Base-by-base conservation (phyloP, 768 basidiomycete genomes). In the Boletus pseudopeckii region DNA sequence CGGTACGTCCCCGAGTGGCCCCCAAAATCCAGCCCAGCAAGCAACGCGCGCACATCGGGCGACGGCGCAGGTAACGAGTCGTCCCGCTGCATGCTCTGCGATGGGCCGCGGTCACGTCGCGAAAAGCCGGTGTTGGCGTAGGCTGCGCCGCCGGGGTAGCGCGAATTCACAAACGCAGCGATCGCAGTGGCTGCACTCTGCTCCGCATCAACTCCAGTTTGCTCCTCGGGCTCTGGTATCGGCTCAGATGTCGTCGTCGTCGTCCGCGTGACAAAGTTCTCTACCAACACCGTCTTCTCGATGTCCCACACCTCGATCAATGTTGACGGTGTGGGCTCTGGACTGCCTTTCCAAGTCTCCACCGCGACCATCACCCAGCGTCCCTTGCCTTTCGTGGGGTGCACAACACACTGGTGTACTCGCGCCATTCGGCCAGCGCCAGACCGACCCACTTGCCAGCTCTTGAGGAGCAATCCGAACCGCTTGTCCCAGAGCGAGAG, bases 401-500 rank as follows among this genome's bases (percentile, higher is more conserved):
- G 96, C 0, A 94, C 74, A 13, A 77, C 79, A 58, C 86, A 85
- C 63, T 92, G 85, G 55, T 90, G 80, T 22, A 95, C 81, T 36
- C 82, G 79, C 3, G 78, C 78, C 7, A 78, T 75, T 37, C 76
- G 71, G 2, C 82, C 82, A 2, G 74, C 73, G 11, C 78, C 74
- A 4, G 80, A 77, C 7, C 76, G 75, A 10, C 84, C 84, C 7
- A 84, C 84, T 63, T 84, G 83, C 95, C 96, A 98, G 55, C 85
- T 90, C 68, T 89, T 90, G 58, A 98, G 76, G 5, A 88, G 74
- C 18, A 98, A 75, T 1, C 95, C 94, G 60, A 98, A 99, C 10
- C 96, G 87, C 40, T 92, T 83, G 72, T 99, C 97, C 94, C 95
- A 99, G 3, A 99, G 77, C 0, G 90, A 85, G 13, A 98, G 73